Evolutionary conservation across 495 filamentous ascomycete genomes (phyloP), one percentile per base, ranked within the genome.

Genomic region (Chaetomium tenue): DNA sequence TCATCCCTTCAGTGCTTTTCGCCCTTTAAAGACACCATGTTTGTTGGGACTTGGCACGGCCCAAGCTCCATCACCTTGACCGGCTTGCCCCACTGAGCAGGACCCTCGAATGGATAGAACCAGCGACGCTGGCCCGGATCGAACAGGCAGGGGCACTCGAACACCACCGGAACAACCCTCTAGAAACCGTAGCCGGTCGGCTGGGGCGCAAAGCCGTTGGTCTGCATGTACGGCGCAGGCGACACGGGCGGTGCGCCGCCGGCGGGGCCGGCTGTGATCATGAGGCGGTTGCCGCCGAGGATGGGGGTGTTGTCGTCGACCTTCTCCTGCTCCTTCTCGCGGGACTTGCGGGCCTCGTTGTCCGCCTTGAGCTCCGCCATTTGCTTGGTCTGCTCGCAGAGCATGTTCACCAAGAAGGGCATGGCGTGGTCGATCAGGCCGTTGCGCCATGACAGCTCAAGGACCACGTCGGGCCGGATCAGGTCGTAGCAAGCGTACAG

Each of bases 361-460:
- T 99, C 95, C 67, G 90, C 91, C 84, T 93, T 93, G 40, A 99
- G 84, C 61, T 78, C 77, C 65, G 91, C 87, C 66, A 99, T 89
- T 23, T 93, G 87, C 37, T 88, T 86, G 57, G 91, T 91, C 76
- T 97, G 93, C 75, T 96, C 91, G 76, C 86, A 88, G 70, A 98
- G 84, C 77, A 92, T 88, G 81, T 97, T 98, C 84, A 99, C 98
- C 92, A 99, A 95, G 82, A 92, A 99, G 18, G 95, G 95, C 95
- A 99, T 98, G 61, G 93, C 95, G 81, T 95, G 98, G 82, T 99
- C 95, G 66, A 88, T 87, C 42, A 99, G 88, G 59, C 92, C 91
- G 75, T 95, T 83, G 69, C 95, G 93, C 95, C 95, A 99, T 60
- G 93, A 97, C 58, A 99, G 82, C 80, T 99, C 95, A 80, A 99